phyloP scores from a whole-genome alignment of 306 rosid species.

The Prunus salicina region DNA sequence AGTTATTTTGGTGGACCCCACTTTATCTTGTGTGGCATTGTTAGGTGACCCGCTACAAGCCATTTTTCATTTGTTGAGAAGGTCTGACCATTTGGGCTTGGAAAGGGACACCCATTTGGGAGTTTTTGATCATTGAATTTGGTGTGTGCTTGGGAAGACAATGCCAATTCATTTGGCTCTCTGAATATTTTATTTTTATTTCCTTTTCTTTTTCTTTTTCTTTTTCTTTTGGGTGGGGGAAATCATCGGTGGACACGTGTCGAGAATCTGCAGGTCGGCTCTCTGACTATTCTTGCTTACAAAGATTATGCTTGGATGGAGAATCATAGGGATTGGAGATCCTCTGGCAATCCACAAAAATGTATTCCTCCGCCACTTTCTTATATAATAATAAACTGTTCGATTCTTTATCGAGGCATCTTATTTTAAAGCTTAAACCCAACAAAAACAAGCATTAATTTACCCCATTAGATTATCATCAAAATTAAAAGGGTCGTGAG shows the following conservation, averaged over 20 bases:
- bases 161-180: no score
- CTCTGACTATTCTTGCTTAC: slow-evolving; percentile 35
- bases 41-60: slow-evolving; percentile 52
- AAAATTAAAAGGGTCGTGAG: no score
- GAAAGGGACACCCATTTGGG: slow-evolving; percentile 39
- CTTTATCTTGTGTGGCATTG: slow-evolving; percentile 36
- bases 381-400: neutral
- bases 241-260: slow-evolving; percentile 20
- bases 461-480: no score
- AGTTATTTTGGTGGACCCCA: slow-evolving; percentile 31
- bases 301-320: slow-evolving; percentile 31
- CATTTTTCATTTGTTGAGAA: slow-evolving; percentile 19
- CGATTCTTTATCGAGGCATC: neutral
- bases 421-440: neutral
- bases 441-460: neutral
- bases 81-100: no score
- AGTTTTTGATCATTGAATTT: slow-evolving; percentile 35
- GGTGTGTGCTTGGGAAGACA: neutral
- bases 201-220: neutral
- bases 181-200: neutral
- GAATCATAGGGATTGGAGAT: slow-evolving; percentile 33
- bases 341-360: slow-evolving; percentile 7
- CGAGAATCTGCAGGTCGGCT: slow-evolving; percentile 5
- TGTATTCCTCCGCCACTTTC: neutral
- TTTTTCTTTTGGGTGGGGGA: neutral